phyloP scores from a whole-genome alignment of 805 yeast species.

The Starmerella ratchasimensis region DNA sequence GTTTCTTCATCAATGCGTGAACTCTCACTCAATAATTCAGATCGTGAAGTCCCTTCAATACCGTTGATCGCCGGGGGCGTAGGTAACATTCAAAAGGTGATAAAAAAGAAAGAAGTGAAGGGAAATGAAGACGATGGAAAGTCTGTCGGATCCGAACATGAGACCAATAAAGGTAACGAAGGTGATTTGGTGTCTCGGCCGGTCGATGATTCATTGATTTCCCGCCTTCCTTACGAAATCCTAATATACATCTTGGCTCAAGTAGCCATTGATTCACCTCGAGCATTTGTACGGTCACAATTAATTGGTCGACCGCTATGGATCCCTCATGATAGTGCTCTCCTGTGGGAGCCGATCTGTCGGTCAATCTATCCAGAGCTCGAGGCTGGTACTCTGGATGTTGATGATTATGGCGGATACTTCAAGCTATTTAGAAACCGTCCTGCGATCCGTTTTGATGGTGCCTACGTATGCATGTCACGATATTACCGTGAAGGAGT shows the following conservation, averaged over 20 bases:
- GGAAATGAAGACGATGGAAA: no score
- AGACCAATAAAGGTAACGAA: no score
- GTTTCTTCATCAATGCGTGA: no score
- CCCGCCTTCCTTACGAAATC: slow-evolving; percentile 22
- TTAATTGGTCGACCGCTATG: slow-evolving; percentile 16
- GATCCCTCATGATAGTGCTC: slow-evolving; percentile 16
- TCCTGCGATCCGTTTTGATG: slow-evolving; percentile 68
- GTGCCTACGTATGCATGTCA: slow-evolving; percentile 74
- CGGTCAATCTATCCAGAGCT: slow-evolving; percentile 13
- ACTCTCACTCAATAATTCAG: no score
- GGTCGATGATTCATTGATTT: slow-evolving; percentile 1
- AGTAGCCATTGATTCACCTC: slow-evolving; percentile 17
- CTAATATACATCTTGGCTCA: slow-evolving; percentile 21
- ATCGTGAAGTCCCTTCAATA: no score
- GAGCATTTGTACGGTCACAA: slow-evolving; percentile 10
- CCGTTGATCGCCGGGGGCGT: no score
- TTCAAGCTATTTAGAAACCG: slow-evolving; percentile 43
- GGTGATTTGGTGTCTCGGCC: no score
- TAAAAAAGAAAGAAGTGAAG: no score
- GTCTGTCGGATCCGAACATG: no score
- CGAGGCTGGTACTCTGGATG: slow-evolving; percentile 3
- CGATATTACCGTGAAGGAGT: slow-evolving; percentile 78
- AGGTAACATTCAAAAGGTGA: no score
- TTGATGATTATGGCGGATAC: slow-evolving; percentile 26
- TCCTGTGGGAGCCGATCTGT: slow-evolving; percentile 22